Percentiles rank a stretch among this genome's conserved stretches.
Evolutionary conservation across 371 early-diverging fungal genomes (phyloP).

Genomic region (Parasitella parasitica): DNA sequence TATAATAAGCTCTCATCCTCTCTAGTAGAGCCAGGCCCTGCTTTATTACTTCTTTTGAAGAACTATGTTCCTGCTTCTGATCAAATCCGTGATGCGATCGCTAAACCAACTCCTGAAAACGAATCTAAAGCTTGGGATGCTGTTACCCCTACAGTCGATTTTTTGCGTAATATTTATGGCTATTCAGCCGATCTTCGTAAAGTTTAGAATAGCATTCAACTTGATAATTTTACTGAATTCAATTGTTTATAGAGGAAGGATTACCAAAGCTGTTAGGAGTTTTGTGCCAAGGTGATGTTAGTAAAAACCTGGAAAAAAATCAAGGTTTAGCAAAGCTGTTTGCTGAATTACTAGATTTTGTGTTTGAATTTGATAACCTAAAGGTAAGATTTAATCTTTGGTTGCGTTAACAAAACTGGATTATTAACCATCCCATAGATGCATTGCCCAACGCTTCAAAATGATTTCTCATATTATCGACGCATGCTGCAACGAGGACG

Average conservation of each 20-base stretch:
- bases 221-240: not conserved
- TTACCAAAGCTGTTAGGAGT: slow-evolving; percentile 33
- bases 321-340: slow-evolving; percentile 78
- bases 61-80: slow-evolving; percentile 48
- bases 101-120: slow-evolving; percentile 73
- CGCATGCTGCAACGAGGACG: slow-evolving; percentile 80
- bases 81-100: slow-evolving; percentile 71
- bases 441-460: slow-evolving; percentile 89
- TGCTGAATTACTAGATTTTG: slow-evolving; percentile 83
- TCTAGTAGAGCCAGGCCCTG: slow-evolving; percentile 47
- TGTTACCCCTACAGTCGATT: slow-evolving; percentile 74
- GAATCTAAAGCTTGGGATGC: slow-evolving; percentile 87
- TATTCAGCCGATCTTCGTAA: slow-evolving; percentile 71
- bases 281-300: slow-evolving; percentile 72
- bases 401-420: not conserved
- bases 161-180: slow-evolving; percentile 78
- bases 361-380: slow-evolving; percentile 76
- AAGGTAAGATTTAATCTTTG: not conserved
- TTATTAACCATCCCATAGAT: slow-evolving; percentile 53
- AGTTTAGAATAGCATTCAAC: not conserved
- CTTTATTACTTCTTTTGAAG: slow-evolving; percentile 49
- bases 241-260: slow-evolving; percentile 6
- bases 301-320: slow-evolving; percentile 66
- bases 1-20: slow-evolving; percentile 48
- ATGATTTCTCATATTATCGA: slow-evolving; percentile 96